Conservation (phyloP, 1,284 basidiomycete species). For the Ustilago bromivora region DNA sequence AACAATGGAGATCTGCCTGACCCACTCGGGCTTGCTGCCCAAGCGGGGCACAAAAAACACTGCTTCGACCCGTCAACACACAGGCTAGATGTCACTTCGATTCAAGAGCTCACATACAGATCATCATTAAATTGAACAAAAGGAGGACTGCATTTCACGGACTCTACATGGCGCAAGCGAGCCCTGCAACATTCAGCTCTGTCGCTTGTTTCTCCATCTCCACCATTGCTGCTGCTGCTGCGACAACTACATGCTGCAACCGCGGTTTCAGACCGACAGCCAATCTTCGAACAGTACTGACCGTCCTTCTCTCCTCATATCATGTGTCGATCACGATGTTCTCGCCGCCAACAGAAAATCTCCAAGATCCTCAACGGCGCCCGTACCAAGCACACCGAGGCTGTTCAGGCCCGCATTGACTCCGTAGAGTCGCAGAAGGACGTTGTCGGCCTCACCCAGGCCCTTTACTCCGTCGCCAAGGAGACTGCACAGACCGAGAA, state of each 20-base stretch:
- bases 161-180: no score
- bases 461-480: conserved; percentile 93
- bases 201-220: not conserved
- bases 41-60: no score
- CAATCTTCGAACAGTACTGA: not conserved
- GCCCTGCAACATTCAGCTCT: not conserved
- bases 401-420: conserved; percentile 91
- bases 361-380: conserved; percentile 84
- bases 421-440: conserved; percentile 93
- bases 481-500: conserved; percentile 93
- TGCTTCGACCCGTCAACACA: no score
- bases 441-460: conserved; percentile 88
- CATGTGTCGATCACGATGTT: no score
- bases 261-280: not conserved
- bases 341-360: conserved; percentile 75
- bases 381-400: conserved; percentile 89
- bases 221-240: not conserved
- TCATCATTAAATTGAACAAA: no score
- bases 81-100: no score
- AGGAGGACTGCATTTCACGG: no score
- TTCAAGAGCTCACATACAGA: no score
- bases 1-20: no score
- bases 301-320: not conserved
- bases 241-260: not conserved
- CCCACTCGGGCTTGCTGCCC: no score